phyloP scores from a whole-genome alignment of 441 rosid species.

The Eugenia klotzschiana region DNA sequence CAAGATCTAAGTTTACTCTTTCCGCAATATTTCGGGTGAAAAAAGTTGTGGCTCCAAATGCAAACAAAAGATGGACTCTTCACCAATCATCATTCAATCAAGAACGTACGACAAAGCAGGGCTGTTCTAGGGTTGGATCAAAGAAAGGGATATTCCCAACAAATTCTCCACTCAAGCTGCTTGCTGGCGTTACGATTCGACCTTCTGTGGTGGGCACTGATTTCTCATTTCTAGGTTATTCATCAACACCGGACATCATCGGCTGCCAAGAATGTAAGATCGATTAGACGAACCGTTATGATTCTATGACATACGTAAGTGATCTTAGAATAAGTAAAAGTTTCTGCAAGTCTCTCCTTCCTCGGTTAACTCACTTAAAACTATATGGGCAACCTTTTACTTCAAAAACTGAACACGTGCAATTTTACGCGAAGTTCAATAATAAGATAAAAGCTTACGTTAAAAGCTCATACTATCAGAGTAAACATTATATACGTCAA shows the following conservation, averaged over 20 bases:
- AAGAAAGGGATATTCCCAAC: background rate
- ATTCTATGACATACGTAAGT: too few relatives aligned
- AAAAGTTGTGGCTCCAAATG: background rate
- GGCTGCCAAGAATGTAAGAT: too few relatives aligned
- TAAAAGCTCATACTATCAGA: background rate
- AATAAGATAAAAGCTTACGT: too few relatives aligned
- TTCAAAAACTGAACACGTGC: too few relatives aligned
- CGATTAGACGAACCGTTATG: too few relatives aligned
- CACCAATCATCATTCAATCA: background rate
- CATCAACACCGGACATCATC: background rate
- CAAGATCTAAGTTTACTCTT: background rate
- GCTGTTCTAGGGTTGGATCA: background rate
- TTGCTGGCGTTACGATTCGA: background rate
- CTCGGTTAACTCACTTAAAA: too few relatives aligned
- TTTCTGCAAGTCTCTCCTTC: too few relatives aligned
- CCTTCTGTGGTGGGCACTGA: background rate
- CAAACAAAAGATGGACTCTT: background rate
- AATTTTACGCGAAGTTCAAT: too few relatives aligned
- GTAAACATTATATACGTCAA: background rate
- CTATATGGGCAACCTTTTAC: too few relatives aligned
- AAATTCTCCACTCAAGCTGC: background rate
- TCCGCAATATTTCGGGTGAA: background rate
- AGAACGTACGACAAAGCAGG: background rate
- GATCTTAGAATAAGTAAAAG: too few relatives aligned
- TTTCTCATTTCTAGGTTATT: background rate